Conservation (phyloP, 441 rosid genomes). For the Theobroma grandiflorum region DNA sequence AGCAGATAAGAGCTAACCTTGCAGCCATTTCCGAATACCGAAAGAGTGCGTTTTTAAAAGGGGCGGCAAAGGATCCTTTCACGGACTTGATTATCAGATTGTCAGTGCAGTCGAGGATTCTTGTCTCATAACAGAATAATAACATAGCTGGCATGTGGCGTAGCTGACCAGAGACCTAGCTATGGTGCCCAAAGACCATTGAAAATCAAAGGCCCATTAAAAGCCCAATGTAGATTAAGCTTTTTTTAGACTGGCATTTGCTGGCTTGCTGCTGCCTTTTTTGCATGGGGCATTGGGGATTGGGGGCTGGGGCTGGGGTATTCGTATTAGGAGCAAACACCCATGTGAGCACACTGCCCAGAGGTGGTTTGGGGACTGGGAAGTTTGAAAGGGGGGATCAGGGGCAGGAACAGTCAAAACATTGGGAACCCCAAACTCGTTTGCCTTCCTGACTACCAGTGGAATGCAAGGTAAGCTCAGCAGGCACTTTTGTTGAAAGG, state of each 20-base stretch:
- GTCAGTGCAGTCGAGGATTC: not conserved
- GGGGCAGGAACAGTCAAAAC: slow-evolving; percentile 44
- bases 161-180: no score
- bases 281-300: not conserved
- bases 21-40: not conserved
- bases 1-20: not conserved
- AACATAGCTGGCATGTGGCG: no score
- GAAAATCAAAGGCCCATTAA: not conserved
- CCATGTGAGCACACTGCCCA: slow-evolving; percentile 52
- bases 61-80: no score
- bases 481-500: slow-evolving; percentile 42
- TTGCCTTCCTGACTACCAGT: slow-evolving; percentile 29
- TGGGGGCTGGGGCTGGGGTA: not conserved
- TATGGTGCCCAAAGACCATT: not conserved
- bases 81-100: not conserved
- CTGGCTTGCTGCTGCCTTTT: not conserved
- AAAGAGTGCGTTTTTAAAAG: no score
- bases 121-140: no score
- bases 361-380: slow-evolving; percentile 27
- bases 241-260: not conserved
- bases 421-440: slow-evolving; percentile 45
- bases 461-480: slow-evolving; percentile 33
- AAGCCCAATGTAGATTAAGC: slow-evolving; percentile 1
- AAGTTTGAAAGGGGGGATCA: slow-evolving; percentile 26
- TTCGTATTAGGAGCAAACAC: not conserved